A percentile compares a stretch with the other conserved stretches of the same genome.
Evolutionary conservation across 164 flowering plant species (phyloP).

Genomic region (Platanus orientalis): DNA sequence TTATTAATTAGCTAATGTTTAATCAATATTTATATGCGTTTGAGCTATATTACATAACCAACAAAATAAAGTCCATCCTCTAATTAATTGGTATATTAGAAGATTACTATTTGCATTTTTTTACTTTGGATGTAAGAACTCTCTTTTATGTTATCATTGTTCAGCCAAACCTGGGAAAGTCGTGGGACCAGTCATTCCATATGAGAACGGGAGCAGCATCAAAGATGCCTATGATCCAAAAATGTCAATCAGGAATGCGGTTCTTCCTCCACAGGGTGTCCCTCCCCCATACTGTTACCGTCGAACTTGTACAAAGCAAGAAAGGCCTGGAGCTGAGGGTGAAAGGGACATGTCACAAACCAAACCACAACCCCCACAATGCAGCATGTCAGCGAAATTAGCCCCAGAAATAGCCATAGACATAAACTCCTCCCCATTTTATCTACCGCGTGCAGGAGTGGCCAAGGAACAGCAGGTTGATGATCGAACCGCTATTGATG

Average conservation of each 20-base stretch:
- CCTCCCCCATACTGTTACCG: slow-evolving; percentile 39
- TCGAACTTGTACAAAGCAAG: slow-evolving; percentile 34
- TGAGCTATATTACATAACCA: too few relatives aligned
- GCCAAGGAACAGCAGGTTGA: slow-evolving; percentile 31
- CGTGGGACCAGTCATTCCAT: slow-evolving; percentile 53
- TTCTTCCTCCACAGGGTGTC: slow-evolving; percentile 37
- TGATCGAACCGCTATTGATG: slow-evolving; percentile 40
- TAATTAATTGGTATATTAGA: too few relatives aligned
- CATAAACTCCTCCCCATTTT: slow-evolving; percentile 54
- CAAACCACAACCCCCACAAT: slow-evolving; percentile 38
- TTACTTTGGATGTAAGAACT: too few relatives aligned
- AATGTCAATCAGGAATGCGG: slow-evolving; percentile 37
- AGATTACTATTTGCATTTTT: too few relatives aligned
- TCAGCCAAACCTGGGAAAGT: slow-evolving; percentile 69
- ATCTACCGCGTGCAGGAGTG: slow-evolving; percentile 37
- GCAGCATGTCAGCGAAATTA: slow-evolving; percentile 39
- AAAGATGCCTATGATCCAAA: slow-evolving; percentile 57
- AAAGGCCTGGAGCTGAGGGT: slow-evolving; percentile 25
- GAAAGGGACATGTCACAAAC: slow-evolving; percentile 30
- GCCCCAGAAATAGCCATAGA: slow-evolving; percentile 66
- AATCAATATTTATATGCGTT: too few relatives aligned
- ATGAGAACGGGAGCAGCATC: slow-evolving; percentile 35
- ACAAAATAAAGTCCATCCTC: too few relatives aligned
- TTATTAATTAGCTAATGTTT: too few relatives aligned
- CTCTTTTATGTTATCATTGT: too few relatives aligned